These are phyloP conservation scores for Nemania bipapillata DNA, from an alignment of 2,329 filamentous ascomycete species.

Conservation along the genomic window DNA sequence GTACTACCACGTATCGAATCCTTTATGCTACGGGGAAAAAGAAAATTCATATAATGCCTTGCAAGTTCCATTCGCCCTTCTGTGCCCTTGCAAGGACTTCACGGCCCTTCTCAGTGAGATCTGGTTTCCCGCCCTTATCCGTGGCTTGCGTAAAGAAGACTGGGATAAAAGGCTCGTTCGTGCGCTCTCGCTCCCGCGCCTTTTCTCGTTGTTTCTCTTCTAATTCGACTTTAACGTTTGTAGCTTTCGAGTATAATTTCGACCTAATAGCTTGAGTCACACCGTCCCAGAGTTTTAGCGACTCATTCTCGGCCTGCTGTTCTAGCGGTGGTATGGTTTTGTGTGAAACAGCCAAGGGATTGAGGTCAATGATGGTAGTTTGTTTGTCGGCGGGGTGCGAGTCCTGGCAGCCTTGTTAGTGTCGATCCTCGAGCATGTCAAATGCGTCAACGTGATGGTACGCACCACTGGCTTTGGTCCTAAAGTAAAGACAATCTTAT, in stretches of 20 bases:
- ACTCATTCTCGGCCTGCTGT: constrained; percentile 87
- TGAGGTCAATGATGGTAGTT: constrained; percentile 84
- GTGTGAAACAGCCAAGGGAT: constrained; percentile 79
- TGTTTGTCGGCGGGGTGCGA: constrained; percentile 68
- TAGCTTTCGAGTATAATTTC: constrained; percentile 87
- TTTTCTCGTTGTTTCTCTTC: constrained; percentile 90
- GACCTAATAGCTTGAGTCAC: constrained; percentile 86
- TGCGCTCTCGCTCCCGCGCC: constrained; percentile 79
- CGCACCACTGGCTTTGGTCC: constrained; percentile 71
- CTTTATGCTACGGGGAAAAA: neutral
- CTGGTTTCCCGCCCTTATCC: constrained; percentile 66
- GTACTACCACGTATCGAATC: constrained; percentile 9
- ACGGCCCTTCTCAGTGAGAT: constrained; percentile 65
- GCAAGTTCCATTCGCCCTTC: constrained; percentile 63
- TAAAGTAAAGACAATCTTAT: constrained; percentile 70
- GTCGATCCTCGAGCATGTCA: neutral
- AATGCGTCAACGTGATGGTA: constrained; percentile 37
- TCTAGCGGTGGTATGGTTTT: constrained; percentile 83
- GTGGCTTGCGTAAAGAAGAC: constrained; percentile 79
- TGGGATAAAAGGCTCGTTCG: constrained; percentile 79
- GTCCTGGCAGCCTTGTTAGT: constrained; percentile 48
- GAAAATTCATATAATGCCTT: constrained; percentile 55
- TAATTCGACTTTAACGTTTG: constrained; percentile 86
- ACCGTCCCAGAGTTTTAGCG: constrained; percentile 83
- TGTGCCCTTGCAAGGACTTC: constrained; percentile 64